Base-by-base conservation (phyloP, 2,329 filamentous ascomycete genomes). In the Uncinocarpus reesii region DNA sequence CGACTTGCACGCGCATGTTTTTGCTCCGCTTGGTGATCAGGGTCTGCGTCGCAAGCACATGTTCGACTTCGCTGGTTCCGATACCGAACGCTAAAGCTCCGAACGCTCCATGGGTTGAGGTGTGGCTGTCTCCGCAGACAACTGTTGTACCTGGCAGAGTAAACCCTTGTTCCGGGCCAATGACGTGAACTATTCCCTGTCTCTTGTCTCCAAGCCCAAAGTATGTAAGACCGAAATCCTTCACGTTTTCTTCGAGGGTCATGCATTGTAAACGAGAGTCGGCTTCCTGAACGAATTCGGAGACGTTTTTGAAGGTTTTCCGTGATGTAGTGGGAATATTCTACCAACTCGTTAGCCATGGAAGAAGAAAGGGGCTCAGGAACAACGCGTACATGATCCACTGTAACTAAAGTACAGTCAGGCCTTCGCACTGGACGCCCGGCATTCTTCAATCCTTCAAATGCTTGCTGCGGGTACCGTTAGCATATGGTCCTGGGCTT, bases 171-270 rank as follows among this genome's bases (percentile, higher is more conserved):
- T 98, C 92, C 34, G 92, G 92, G 29, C 92, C 92, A 60, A 98
- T 96, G 61, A 98, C 86, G 71, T 98, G 92, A 50, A 96, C 92
- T 60, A 98, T 98, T 57, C 92, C 92, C 71, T 98, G 92, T 56
- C 92, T 83, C 77, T 92, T 93, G 71, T 96, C 90, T 58, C 84
- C 86, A 55, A 98, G 81, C 53, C 92, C 92, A 64, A 98, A 98
- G 72, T 95, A 96, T 66, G 89, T 95, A 62, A 98, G 77, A 62
- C 86, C 88, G 65, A 95, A 96, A 56, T 90, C 86, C 72, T 90
- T 92, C 60, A 98, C 90, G 61, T 98, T 98, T 60, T 95, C 83
- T 73, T 98, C 92, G 54, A 98, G 81, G 34, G 92, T 96, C 61
- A 89, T 81, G 69, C 89, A 95, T 77, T 98, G 92, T 56, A 86